Evolutionary conservation across 805 yeast species (phyloP).

Genomic region (Kodamaea sagamina): DNA sequence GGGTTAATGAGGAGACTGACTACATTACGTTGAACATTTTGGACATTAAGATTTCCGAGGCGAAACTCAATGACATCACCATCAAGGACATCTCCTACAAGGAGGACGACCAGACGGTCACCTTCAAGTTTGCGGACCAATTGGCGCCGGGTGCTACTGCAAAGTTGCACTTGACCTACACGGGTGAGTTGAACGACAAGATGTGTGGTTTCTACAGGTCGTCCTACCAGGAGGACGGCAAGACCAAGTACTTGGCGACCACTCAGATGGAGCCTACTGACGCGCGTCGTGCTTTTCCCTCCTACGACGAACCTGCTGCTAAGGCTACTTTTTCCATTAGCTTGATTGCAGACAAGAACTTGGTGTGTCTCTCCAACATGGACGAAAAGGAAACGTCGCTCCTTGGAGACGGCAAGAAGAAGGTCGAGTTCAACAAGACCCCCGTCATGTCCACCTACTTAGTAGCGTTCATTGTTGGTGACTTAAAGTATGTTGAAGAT

Average conservation of each 20-base stretch:
- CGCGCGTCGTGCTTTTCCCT: conserved; percentile 85
- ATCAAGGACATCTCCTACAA: conserved; percentile 28
- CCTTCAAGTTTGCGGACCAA: conserved; percentile 41
- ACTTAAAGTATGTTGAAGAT: conserved; percentile 70
- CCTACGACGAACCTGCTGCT: conserved; percentile 80
- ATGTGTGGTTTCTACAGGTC: conserved; percentile 86
- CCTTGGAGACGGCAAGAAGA: conserved; percentile 48
- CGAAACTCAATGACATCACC: conserved; percentile 35
- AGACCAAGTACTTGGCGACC: conserved; percentile 71
- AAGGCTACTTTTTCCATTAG: conserved; percentile 72
- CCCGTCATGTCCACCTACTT: conserved; percentile 85
- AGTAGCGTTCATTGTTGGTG: conserved; percentile 82
- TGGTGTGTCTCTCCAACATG: conserved; percentile 71
- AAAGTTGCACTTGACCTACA: conserved; percentile 51
- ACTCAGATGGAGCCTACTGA: conserved; percentile 89
- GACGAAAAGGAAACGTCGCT: conserved; percentile 53
- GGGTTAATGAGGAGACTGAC: conserved; percentile 50
- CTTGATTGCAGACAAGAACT: conserved; percentile 54
- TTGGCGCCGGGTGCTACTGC: conserved; percentile 41
- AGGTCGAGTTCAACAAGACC: conserved; percentile 67
- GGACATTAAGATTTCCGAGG: conserved; percentile 63
- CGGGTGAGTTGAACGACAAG: conserved; percentile 68
- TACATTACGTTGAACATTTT: conserved; percentile 57
- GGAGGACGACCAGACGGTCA: conserved; percentile 41
- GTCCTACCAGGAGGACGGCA: conserved; percentile 60